A percentile compares a stretch with the other conserved stretches of the same genome.
Evolutionary conservation across 2,329 filamentous ascomycete genomes (phyloP).

Genomic region (Clarireedia paspali): DNA sequence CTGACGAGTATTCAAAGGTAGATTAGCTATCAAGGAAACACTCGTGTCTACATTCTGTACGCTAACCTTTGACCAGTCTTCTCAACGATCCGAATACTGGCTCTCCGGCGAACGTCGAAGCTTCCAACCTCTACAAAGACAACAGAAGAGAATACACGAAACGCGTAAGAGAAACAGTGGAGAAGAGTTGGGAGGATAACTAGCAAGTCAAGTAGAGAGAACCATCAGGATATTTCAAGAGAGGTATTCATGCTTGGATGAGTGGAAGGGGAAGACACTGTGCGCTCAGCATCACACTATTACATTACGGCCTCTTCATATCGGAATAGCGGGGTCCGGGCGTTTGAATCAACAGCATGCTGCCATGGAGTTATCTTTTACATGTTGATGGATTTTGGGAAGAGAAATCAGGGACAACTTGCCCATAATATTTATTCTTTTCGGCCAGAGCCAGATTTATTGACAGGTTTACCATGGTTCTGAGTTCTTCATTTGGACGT

Average conservation of each 20-base stretch:
- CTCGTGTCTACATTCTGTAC: background rate
- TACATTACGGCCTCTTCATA: conserved; percentile 14
- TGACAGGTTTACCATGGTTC: too few relatives aligned
- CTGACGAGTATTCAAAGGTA: conserved; percentile 97
- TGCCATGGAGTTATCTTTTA: background rate
- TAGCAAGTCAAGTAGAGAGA: conserved; percentile 12
- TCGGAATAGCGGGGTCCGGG: conserved; percentile 17
- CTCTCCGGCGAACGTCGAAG: conserved; percentile 94
- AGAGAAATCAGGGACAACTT: too few relatives aligned
- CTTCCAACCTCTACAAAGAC: conserved; percentile 96
- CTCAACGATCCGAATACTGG: conserved; percentile 98
- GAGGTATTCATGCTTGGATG: background rate
- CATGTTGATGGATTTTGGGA: conserved; percentile 4
- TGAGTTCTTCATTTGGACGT: background rate
- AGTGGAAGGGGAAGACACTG: background rate
- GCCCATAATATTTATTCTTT: too few relatives aligned
- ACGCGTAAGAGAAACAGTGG: conserved; percentile 88
- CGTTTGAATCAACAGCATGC: conserved; percentile 10
- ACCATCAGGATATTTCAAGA: background rate
- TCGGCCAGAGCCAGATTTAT: too few relatives aligned
- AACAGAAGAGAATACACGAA: conserved; percentile 96
- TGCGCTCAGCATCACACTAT: background rate
- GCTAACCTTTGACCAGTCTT: conserved; percentile 50
- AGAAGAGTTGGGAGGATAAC: conserved; percentile 98
- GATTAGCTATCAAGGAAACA: conserved; percentile 9